A percentile compares a stretch with the other conserved stretches of the same genome.
Conservation (phyloP, 2,329 filamentous ascomycete species). For the Fusarium sp. region DNA sequence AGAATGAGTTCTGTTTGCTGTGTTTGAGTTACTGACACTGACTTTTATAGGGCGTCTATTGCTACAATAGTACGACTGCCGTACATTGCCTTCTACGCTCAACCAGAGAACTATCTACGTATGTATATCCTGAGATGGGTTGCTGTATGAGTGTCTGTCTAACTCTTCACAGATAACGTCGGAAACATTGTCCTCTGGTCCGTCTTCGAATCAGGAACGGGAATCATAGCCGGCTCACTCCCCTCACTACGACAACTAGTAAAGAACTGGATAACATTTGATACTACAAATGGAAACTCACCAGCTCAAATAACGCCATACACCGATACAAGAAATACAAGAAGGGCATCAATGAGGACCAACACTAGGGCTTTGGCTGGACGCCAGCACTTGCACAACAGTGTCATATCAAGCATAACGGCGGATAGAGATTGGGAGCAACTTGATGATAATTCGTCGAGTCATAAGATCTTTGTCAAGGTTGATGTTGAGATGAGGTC, state of each 20-base stretch:
- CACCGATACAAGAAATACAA: background rate
- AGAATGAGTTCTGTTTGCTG: background rate
- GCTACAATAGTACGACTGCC: constrained; percentile 16
- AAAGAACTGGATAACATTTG: constrained; percentile 17
- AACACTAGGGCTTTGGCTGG: background rate
- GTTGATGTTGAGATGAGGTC: constrained; percentile 30
- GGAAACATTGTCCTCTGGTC: constrained; percentile 9
- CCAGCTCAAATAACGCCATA: background rate
- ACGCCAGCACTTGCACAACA: background rate
- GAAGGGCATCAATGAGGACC: background rate
- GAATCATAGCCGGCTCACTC: constrained; percentile 11
- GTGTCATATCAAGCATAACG: background rate
- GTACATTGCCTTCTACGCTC: constrained; percentile 5
- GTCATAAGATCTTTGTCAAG: constrained; percentile 18
- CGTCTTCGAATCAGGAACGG: constrained; percentile 5
- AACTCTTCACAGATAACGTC: constrained; percentile 1
- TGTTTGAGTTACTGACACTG: background rate
- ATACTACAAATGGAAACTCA: background rate
- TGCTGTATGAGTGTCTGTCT: background rate
- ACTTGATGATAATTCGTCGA: constrained; percentile 21
- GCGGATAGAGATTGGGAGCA: constrained; percentile 12
- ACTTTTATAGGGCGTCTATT: constrained; percentile 3
- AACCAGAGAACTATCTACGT: constrained; percentile 10
- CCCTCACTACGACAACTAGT: constrained; percentile 1
- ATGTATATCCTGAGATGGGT: background rate